phyloP scores from a whole-genome alignment of 331 rosid genomes.

The Telfairia occidentalis region DNA sequence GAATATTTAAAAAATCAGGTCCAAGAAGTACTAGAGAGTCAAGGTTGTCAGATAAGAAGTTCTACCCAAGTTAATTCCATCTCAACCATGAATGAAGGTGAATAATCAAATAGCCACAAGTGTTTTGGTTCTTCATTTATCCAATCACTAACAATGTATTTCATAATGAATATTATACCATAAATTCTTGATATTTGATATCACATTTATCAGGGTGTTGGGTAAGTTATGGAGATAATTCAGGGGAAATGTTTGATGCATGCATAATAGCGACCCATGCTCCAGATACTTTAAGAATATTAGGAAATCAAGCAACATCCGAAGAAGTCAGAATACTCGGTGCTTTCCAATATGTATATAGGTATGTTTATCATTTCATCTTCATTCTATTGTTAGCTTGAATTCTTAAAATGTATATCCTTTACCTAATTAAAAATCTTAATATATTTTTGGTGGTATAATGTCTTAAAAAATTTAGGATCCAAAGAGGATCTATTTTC shows the following conservation, averaged over 20 bases:
- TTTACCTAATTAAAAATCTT: too few species aligned
- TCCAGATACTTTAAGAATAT: constrained; percentile 65
- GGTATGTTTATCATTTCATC: constrained; percentile 29
- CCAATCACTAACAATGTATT: neutral
- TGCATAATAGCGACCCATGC: constrained; percentile 82
- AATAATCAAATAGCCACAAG: neutral
- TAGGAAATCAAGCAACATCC: constrained; percentile 66
- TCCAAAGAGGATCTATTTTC: too few species aligned
- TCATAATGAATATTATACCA: too few species aligned
- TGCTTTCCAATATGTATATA: constrained; percentile 78
- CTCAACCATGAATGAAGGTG: constrained; percentile 51
- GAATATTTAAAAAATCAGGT: constrained; percentile 33
- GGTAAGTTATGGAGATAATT: constrained; percentile 43
- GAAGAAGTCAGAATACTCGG: constrained; percentile 72
- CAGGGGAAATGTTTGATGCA: constrained; percentile 39
- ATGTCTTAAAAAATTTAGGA: too few species aligned
- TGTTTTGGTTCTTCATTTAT: neutral
- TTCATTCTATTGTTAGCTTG: neutral
- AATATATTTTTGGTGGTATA: too few species aligned
- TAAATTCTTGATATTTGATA: neutral
- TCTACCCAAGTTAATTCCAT: constrained; percentile 38
- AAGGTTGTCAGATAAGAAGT: constrained; percentile 40
- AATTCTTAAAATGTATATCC: neutral
- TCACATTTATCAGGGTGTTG: constrained; percentile 40
- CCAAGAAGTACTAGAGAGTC: constrained; percentile 47